Base-by-base conservation (phyloP, 768 basidiomycete genomes). In the Macrolepiota fuliginosa region DNA sequence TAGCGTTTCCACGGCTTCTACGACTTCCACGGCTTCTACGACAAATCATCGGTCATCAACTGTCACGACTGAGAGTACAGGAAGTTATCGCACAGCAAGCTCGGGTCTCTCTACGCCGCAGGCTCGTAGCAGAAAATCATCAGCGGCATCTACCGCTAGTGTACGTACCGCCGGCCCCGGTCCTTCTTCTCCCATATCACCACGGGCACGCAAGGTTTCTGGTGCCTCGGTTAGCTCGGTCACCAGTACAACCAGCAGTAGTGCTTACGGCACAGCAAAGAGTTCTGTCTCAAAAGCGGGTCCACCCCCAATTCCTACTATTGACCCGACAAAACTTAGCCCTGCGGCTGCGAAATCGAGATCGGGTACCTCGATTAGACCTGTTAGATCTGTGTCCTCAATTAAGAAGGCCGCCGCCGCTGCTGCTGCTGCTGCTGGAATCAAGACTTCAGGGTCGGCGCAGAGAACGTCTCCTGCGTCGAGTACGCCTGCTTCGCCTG, bases 41-140 rank as follows among this genome's bases (percentile, higher is more conserved):
- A 25, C 54, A 1, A 37, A 35, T 22, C 36, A 46, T 29, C 45
- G 61, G 22, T 10, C 22, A 9, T 62, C 61, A 19, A 62, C 54
- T n/a, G 35, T 55, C 4, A 63, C 64, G 5, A 62, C 63, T 13
- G 64, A 65, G 13, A 67, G 52, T 42, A 46, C 55, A 7, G 59
- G 37, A 42, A 75, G 79, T 2, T 85, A 81, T 69, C 78, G 77
- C 61, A 82, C 81, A 2, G 79, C 82, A 5, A 74, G 72, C 53
- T 77, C 74, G 9, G 74, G 64, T 32, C 56, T 67, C 3, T 67
- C 66, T 70, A 66, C 68, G 27, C 63, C 66, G 27, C 62, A 61
- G 11, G 37, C 65, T 22, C 71, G 76, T 1, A 72, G 73, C 15
- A 68, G 76, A 19, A 68, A 68, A 24, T 70, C 74, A 10, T 78